phyloP scores from a whole-genome alignment of 306 rosid genomes.

The Carpinus fangiana region DNA sequence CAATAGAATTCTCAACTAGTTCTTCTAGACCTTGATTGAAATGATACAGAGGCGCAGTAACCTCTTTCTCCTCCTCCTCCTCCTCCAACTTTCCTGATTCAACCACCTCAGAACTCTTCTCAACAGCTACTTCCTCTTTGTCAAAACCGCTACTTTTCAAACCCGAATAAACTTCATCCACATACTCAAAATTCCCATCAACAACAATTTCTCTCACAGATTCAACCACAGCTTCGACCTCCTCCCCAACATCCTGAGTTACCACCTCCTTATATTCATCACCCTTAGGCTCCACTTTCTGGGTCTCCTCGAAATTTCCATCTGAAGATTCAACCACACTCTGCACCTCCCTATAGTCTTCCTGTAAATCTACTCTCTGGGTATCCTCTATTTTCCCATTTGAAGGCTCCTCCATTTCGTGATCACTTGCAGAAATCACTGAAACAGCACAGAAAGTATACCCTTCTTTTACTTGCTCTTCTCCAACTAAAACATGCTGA shows the following conservation, averaged over 20 bases:
- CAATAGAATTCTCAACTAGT: background rate
- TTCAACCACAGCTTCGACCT: conserved; percentile 21
- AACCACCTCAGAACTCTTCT: conserved; percentile 15
- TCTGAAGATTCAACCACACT: conserved; percentile 12
- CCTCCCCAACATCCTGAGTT: conserved; percentile 20
- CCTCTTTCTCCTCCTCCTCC: conserved; percentile 21
- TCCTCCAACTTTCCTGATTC: conserved; percentile 15
- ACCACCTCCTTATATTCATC: conserved; percentile 25
- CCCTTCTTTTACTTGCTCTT: conserved; percentile 10
- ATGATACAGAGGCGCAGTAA: conserved; percentile 5
- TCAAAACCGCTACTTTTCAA: conserved; percentile 16
- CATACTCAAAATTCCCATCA: conserved; percentile 17
- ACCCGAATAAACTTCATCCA: conserved; percentile 14
- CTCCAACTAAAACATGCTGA: conserved; percentile 28
- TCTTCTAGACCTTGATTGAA: conserved; percentile 2
- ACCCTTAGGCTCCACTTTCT: conserved; percentile 10
- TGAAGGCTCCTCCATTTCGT: conserved; percentile 48
- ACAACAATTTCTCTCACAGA: conserved; percentile 16
- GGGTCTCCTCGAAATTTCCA: conserved; percentile 30
- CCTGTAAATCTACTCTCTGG: conserved; percentile 25
- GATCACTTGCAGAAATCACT: conserved; percentile 15
- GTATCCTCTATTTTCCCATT: conserved; percentile 38
- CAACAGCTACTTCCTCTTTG: conserved; percentile 26
- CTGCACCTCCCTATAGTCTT: conserved; percentile 26
- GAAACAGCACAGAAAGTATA: conserved; percentile 1